Evolutionary conservation across 2,329 filamentous ascomycete species (phyloP).

Genomic region (Talaromyces marneffei): DNA sequence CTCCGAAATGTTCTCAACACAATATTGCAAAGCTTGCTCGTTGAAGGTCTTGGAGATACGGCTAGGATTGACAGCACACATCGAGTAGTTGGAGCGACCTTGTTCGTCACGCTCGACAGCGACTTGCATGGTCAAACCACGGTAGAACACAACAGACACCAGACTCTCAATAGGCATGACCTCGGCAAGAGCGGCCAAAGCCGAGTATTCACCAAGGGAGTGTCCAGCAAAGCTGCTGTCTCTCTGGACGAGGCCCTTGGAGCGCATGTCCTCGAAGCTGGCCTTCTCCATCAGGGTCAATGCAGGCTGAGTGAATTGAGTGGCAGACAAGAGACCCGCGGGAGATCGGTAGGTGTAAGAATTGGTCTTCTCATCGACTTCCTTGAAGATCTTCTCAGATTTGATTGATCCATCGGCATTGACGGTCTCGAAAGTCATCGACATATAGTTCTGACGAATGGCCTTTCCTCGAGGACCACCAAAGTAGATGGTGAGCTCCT

Average conservation of each 20-base stretch:
- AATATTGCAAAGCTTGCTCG: constrained; percentile 92
- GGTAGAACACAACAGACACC: constrained; percentile 98
- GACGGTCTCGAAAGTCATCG: constrained; percentile 99
- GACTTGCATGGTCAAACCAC: constrained; percentile 97
- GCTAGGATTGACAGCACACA: constrained; percentile 98
- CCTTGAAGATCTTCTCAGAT: constrained; percentile 99
- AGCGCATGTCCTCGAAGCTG: constrained; percentile 97
- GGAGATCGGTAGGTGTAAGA: constrained; percentile 97
- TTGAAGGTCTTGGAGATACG: constrained; percentile 98
- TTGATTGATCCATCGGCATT: constrained; percentile 86
- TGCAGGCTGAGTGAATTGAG: constrained; percentile 96
- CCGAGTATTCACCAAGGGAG: constrained; percentile 96
- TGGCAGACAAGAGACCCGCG: constrained; percentile 88
- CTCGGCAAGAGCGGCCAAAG: constrained; percentile 88
- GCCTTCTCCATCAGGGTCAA: constrained; percentile 99
- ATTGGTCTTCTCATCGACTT: constrained; percentile 83
- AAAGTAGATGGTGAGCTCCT: constrained; percentile 97
- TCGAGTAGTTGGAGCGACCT: constrained; percentile 95
- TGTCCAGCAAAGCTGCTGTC: constrained; percentile 98
- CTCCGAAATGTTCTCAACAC: constrained; percentile 91
- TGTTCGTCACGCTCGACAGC: constrained; percentile 91
- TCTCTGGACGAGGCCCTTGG: constrained; percentile 89
- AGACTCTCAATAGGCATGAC: constrained; percentile 99
- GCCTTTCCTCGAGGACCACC: constrained; percentile 94
- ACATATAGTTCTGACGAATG: constrained; percentile 98